These are phyloP conservation scores for Malus hybrid DNA, from an alignment of 331 rosid genomes.

Conservation along the genomic window DNA sequence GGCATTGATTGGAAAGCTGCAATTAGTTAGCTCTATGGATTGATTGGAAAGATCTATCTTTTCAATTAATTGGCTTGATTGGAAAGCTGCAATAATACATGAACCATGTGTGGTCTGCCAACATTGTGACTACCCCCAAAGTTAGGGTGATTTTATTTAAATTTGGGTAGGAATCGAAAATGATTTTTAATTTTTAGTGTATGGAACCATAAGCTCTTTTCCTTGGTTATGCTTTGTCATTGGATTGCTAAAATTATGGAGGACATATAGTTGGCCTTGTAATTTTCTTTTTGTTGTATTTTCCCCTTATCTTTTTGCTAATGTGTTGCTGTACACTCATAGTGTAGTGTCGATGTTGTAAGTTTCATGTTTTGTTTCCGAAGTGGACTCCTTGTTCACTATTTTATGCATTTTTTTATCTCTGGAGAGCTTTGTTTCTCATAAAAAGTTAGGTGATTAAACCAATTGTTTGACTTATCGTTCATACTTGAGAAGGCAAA, in stretches of 20 bases:
- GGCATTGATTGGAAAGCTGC: no score
- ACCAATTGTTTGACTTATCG: not conserved
- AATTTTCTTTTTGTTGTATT: not conserved
- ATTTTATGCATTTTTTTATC: not conserved
- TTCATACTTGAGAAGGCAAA: not conserved
- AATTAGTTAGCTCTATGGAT: no score
- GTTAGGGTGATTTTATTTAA: not conserved
- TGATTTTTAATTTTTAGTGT: no score
- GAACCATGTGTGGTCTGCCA: not conserved
- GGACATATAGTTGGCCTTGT: not conserved
- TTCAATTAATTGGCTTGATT: no score
- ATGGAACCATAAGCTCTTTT: no score
- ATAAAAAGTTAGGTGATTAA: not conserved
- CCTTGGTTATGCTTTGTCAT: no score
- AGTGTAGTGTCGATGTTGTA: not conserved
- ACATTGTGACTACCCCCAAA: not conserved
- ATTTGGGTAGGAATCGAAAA: not conserved
- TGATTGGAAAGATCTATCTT: no score
- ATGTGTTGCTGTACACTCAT: not conserved
- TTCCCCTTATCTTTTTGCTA: not conserved
- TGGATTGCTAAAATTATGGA: not conserved
- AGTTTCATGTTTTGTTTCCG: not conserved
- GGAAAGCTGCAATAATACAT: not conserved
- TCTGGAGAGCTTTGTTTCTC: not conserved
- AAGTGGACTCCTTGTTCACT: not conserved